Percentiles rank a stretch among this genome's conserved stretches.
Evolutionary conservation across 345 rosid genomes (phyloP).

Genomic region (Populus pruinosa): DNA sequence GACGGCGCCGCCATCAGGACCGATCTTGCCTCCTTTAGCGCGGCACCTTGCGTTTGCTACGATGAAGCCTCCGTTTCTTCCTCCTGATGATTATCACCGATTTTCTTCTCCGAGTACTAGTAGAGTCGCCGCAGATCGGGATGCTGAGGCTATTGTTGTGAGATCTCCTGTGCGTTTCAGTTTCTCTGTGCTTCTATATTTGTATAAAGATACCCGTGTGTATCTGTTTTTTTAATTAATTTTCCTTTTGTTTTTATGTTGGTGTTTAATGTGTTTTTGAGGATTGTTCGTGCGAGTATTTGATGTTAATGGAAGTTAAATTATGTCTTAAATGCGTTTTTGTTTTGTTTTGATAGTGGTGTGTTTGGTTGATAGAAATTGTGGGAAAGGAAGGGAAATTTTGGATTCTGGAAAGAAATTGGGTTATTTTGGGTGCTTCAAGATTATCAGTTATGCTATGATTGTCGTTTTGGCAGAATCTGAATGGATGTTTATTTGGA

Average conservation of each 20-base stretch:
- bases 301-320: background rate
- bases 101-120: conserved; percentile 38
- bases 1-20: conserved; percentile 14
- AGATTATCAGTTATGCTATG: background rate
- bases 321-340: background rate
- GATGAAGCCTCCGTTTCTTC: conserved; percentile 67
- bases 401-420: background rate
- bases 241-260: background rate
- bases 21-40: conserved; percentile 65
- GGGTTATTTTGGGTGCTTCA: background rate
- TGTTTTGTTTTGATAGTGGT: background rate
- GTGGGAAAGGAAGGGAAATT: background rate
- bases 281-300: background rate
- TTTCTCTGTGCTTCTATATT: background rate
- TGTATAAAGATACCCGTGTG: background rate
- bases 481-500: background rate
- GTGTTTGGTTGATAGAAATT: conserved; percentile 8
- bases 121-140: conserved; percentile 43
- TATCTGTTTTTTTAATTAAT: conserved; percentile 1
- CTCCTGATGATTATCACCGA: conserved; percentile 64
- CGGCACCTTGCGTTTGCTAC: conserved; percentile 74
- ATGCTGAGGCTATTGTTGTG: conserved; percentile 54
- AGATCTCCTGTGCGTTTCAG: conserved; percentile 71
- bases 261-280: background rate
- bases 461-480: background rate